Evolutionary conservation across 1,284 basidiomycete species (phyloP).

Genomic region (Fomitopsis schrenkii): DNA sequence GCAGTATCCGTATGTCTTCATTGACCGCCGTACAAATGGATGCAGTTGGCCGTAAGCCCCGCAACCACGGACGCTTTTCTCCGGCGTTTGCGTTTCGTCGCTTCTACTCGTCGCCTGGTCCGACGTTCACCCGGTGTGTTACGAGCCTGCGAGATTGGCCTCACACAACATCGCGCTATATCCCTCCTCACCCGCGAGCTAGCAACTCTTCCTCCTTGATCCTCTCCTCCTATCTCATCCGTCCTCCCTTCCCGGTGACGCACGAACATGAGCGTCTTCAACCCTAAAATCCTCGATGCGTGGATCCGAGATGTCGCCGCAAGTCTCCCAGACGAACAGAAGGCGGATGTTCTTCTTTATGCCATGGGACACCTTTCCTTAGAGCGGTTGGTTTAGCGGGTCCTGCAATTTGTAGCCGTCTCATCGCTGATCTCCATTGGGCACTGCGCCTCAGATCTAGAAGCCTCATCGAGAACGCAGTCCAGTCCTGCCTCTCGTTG

Average conservation of each 20-base stretch:
- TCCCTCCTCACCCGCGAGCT: background rate
- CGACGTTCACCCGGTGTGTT: constrained; percentile 2
- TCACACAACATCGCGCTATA: constrained; percentile 1
- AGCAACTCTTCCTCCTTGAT: background rate
- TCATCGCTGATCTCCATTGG: background rate
- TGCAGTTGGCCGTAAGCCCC: background rate
- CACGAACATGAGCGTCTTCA: constrained; percentile 53
- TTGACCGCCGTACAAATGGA: background rate
- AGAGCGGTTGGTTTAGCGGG: constrained; percentile 5
- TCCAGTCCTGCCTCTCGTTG: constrained; percentile 63
- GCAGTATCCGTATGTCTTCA: background rate
- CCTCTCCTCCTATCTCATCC: background rate
- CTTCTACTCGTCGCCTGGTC: background rate
- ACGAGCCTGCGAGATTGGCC: background rate
- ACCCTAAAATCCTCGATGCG: constrained; percentile 68
- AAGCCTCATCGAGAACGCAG: constrained; percentile 67
- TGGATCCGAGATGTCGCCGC: constrained; percentile 61
- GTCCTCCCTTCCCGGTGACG: background rate
- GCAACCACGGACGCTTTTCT: background rate
- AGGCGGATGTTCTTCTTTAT: constrained; percentile 29
- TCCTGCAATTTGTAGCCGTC: constrained; percentile 1
- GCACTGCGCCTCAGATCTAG: constrained; percentile 40
- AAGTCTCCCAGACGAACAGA: constrained; percentile 55
- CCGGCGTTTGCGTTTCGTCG: background rate
- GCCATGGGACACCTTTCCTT: constrained; percentile 7